Evolutionary conservation across 2,329 filamentous ascomycete genomes (phyloP).

Genomic region (Alternaria infectoria): DNA sequence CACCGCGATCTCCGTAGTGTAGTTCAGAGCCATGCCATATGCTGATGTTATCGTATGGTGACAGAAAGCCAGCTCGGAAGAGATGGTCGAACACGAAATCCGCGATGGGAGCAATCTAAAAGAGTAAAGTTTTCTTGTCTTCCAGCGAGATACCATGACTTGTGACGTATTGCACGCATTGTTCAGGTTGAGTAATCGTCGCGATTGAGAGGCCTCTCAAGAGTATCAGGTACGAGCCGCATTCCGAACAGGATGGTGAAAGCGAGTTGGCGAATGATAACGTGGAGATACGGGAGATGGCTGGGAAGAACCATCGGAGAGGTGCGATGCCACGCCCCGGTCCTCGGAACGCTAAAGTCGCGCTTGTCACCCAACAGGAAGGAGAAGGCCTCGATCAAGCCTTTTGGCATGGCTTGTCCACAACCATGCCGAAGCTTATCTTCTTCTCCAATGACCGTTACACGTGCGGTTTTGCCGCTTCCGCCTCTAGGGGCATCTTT

Average conservation of each 20-base stretch:
- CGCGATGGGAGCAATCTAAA: not conserved
- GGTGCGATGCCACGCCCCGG: slow-evolving; percentile 6
- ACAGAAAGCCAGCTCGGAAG: not conserved
- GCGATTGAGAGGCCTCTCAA: not conserved
- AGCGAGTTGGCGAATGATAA: not conserved
- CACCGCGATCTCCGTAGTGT: not conserved
- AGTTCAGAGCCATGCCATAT: not conserved
- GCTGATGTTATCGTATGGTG: not conserved
- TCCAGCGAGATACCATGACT: not conserved
- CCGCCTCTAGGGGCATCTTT: not conserved
- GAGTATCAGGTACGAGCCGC: not conserved
- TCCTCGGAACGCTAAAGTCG: slow-evolving; percentile 16
- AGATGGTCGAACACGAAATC: not conserved
- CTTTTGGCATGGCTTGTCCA: slow-evolving; percentile 19
- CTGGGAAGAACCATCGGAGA: not conserved
- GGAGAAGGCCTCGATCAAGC: slow-evolving; percentile 25
- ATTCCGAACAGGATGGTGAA: not conserved
- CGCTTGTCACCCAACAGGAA: slow-evolving; percentile 27
- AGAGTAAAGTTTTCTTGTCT: not conserved
- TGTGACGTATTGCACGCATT: not conserved
- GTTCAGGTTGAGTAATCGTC: not conserved
- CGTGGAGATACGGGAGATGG: not conserved
- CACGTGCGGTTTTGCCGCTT: slow-evolving; percentile 19
- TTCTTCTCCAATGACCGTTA: slow-evolving; percentile 13
- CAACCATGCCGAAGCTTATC: slow-evolving; percentile 29